Evolutionary conservation across 129 eudicot species (phyloP).

Genomic region (Saussurea involucrata): DNA sequence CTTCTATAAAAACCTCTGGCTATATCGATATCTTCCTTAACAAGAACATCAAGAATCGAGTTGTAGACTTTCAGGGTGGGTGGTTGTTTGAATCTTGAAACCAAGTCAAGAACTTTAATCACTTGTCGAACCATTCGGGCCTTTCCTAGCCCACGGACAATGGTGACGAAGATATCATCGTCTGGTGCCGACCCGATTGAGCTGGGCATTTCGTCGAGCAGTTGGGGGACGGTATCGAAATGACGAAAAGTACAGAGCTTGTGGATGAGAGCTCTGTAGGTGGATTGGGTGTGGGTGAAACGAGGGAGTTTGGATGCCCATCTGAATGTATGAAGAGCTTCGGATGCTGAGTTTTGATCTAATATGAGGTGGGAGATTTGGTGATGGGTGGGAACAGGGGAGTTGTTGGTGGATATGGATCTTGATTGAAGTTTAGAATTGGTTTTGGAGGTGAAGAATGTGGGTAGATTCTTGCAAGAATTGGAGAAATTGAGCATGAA

Average conservation of each 20-base stretch:
- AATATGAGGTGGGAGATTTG: constrained; percentile 68
- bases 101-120: constrained; percentile 55
- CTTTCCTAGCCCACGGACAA: constrained; percentile 75
- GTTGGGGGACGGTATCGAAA: constrained; percentile 45
- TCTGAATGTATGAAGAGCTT: constrained; percentile 76
- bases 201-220: constrained; percentile 90
- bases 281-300: constrained; percentile 66
- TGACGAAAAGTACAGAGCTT: constrained; percentile 70
- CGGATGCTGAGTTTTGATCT: constrained; percentile 64
- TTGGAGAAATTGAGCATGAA: constrained; percentile 21
- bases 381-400: constrained; percentile 52
- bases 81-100: constrained; percentile 29
- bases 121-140: constrained; percentile 57
- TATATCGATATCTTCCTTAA: constrained; percentile 80
- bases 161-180: constrained; percentile 62
- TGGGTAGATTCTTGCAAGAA: constrained; percentile 12
- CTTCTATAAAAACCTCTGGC: constrained; percentile 79
- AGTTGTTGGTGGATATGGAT: constrained; percentile 35
- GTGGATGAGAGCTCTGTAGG: constrained; percentile 76
- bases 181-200: constrained; percentile 62
- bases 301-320: constrained; percentile 74
- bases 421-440: constrained; percentile 23
- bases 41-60: constrained; percentile 78
- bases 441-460: constrained; percentile 10
- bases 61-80: constrained; percentile 72